Conservation (phyloP, 768 basidiomycete species). For the Lentinula edodes region DNA sequence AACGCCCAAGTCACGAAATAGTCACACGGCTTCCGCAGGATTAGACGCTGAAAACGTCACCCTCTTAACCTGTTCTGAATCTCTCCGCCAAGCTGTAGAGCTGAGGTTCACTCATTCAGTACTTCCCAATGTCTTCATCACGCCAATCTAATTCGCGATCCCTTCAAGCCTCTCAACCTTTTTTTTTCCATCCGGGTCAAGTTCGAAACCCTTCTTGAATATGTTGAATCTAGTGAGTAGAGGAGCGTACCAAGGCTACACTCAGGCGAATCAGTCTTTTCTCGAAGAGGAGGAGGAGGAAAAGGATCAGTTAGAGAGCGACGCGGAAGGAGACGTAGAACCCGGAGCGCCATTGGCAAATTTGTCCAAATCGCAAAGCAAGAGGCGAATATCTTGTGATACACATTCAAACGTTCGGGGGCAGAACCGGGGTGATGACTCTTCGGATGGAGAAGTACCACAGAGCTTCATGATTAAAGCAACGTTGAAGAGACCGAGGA, state of each 20-base stretch:
- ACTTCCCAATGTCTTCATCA: constrained; percentile 11
- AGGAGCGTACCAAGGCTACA: constrained; percentile 66
- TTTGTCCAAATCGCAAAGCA: constrained; percentile 32
- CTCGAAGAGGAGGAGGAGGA: constrained; percentile 71
- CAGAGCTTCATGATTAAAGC: constrained; percentile 85
- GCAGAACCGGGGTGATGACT: constrained; percentile 55
- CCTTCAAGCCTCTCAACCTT: constrained; percentile 31
- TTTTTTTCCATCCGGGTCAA: constrained; percentile 38
- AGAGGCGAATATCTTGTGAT: constrained; percentile 56
- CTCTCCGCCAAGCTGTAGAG: neutral
- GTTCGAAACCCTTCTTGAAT: constrained; percentile 73
- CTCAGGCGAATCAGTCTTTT: constrained; percentile 64
- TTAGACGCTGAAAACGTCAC: neutral
- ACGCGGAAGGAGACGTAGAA: constrained; percentile 53
- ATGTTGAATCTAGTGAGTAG: constrained; percentile 76
- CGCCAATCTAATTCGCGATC: constrained; percentile 27
- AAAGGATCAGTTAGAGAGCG: constrained; percentile 31
- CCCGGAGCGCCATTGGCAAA: constrained; percentile 36
- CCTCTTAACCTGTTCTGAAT: neutral
- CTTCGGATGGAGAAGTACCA: constrained; percentile 80
- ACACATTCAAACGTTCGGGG: constrained; percentile 67
- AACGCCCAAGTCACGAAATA: neutral
- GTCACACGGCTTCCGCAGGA: neutral
- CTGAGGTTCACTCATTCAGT: neutral
- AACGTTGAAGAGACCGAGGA: constrained; percentile 34